These are phyloP conservation scores for Alternaria ethzedia DNA, from an alignment of 2,329 filamentous ascomycete genomes.

Conservation along the genomic window DNA sequence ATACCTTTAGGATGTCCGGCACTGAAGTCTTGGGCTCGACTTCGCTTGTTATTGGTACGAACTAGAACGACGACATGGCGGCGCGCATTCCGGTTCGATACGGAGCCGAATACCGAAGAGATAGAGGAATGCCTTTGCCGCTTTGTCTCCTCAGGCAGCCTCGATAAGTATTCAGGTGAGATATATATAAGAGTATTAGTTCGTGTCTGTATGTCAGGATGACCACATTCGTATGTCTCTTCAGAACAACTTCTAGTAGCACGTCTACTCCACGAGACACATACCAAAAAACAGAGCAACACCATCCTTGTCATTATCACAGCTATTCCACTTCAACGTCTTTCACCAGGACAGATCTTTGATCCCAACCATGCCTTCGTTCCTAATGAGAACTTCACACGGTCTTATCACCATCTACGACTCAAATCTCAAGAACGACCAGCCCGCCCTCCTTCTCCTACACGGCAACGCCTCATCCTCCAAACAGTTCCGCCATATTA, in stretches of 20 bases:
- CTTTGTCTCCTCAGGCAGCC: not conserved
- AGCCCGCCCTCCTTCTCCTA: constrained; percentile 36
- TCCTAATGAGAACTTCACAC: constrained; percentile 27
- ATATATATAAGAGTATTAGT: not conserved
- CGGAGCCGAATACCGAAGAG: not conserved
- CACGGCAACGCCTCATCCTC: constrained; percentile 42
- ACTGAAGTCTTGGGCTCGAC: not conserved
- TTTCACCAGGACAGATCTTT: not conserved
- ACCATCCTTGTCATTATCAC: no score
- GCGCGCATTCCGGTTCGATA: not conserved
- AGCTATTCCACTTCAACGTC: not conserved
- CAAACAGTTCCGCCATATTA: constrained; percentile 36
- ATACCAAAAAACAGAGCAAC: not conserved
- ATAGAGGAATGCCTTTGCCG: not conserved
- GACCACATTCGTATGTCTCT: not conserved
- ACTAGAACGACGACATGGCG: not conserved
- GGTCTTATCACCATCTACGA: constrained; percentile 32
- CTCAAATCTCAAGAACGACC: constrained; percentile 22
- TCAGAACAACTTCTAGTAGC: not conserved
- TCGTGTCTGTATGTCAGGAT: not conserved
- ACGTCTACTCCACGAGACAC: not conserved
- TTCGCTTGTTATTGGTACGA: not conserved
- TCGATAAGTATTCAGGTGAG: not conserved
- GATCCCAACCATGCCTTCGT: constrained; percentile 14
- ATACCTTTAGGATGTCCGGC: not conserved